These are phyloP conservation scores for Pleurotus sapidus DNA, from an alignment of 768 basidiomycete species.

Conservation along the genomic window DNA sequence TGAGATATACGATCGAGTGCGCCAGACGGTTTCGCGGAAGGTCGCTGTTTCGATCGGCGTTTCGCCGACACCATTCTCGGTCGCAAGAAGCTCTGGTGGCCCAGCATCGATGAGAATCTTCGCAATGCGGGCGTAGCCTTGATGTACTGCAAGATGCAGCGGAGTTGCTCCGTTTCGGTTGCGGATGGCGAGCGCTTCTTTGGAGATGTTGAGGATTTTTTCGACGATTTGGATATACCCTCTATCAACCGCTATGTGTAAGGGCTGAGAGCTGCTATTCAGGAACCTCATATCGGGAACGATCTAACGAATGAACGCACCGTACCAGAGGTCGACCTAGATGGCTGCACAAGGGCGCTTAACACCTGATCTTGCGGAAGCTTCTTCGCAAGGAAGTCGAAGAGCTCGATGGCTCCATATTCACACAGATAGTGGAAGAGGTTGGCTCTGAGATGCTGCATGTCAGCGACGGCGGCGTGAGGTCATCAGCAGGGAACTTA, in stretches of 20 bases:
- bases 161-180: constrained; percentile 51
- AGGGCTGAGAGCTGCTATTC: constrained; percentile 33
- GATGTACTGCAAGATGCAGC: constrained; percentile 44
- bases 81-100: constrained; percentile 34
- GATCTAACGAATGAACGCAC: background rate
- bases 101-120: constrained; percentile 33
- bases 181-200: constrained; percentile 31
- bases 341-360: constrained; percentile 40
- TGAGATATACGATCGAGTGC: constrained; percentile 11
- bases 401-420: constrained; percentile 20
- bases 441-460: constrained; percentile 41
- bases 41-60: constrained; percentile 36
- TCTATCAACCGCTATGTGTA: constrained; percentile 48
- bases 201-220: constrained; percentile 35
- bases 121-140: constrained; percentile 30
- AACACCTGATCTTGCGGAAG: constrained; percentile 49
- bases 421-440: constrained; percentile 48
- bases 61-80: constrained; percentile 51
- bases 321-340: constrained; percentile 43
- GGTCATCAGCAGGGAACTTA: constrained; percentile 20
- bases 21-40: constrained; percentile 24
- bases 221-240: constrained; percentile 26
- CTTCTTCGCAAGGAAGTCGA: constrained; percentile 44
- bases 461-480: background rate
- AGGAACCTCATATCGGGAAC: background rate